phyloP scores from a whole-genome alignment of 257 asterid species.

The Apocynum venetum region DNA sequence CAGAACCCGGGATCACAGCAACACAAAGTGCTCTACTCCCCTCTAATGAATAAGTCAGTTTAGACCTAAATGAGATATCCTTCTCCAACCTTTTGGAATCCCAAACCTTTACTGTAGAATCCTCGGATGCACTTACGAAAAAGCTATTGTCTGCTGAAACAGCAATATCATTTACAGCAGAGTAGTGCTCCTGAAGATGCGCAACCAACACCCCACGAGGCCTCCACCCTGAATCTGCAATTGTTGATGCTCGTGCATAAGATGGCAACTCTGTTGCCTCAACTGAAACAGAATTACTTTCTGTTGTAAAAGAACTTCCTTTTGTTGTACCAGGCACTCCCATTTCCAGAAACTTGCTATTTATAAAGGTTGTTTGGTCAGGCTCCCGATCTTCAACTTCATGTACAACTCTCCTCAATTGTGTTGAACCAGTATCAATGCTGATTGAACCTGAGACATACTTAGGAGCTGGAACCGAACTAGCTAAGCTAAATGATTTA shows the following conservation, averaged over 20 bases:
- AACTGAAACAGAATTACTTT: constrained; percentile 42
- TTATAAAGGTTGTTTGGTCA: constrained; percentile 55
- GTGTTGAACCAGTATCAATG: constrained; percentile 69
- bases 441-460: constrained; percentile 74
- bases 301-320: constrained; percentile 49
- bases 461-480: constrained; percentile 75
- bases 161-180: constrained; percentile 91
- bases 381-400: constrained; percentile 88
- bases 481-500: constrained; percentile 75
- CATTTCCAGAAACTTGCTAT: constrained; percentile 61
- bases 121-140: constrained; percentile 98
- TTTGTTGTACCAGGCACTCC: constrained; percentile 53
- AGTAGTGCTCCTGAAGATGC: constrained; percentile 91
- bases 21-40: constrained; percentile 87
- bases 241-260: constrained; percentile 59
- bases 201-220: constrained; percentile 99
- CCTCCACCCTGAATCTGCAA: constrained; percentile 99
- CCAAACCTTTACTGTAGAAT: constrained; percentile 97
- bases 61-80: constrained; percentile 94
- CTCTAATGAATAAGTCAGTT: constrained; percentile 82
- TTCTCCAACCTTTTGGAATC: constrained; percentile 98
- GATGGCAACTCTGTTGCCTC: constrained; percentile 66
- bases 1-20: constrained; percentile 77
- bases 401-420: constrained; percentile 91
- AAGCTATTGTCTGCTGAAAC: constrained; percentile 87